Conservation (phyloP, 225 moss, liverwort and hornwort genomes). For the Pleurozium schreberi region DNA sequence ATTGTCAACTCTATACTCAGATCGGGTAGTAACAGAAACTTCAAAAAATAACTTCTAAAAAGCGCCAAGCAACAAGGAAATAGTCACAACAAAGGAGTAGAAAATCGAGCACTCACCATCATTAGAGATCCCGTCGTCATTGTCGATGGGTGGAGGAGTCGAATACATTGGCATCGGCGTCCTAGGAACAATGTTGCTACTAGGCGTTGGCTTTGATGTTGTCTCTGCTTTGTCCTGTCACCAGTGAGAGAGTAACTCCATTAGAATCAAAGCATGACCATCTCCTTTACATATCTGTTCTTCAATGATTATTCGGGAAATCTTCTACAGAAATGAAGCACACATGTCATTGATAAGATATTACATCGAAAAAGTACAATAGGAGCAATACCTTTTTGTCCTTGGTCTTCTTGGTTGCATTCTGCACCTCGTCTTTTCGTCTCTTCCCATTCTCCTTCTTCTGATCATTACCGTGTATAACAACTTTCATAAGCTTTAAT, state of each 20-base stretch:
- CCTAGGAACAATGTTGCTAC: slow-evolving; percentile 17
- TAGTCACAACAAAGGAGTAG: not conserved
- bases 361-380: not conserved
- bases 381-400: slow-evolving; percentile 33
- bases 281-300: not conserved
- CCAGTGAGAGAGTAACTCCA: not conserved
- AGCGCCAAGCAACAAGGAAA: not conserved
- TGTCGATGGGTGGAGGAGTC: slow-evolving; percentile 39
- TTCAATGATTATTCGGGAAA: not conserved
- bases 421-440: slow-evolving; percentile 49
- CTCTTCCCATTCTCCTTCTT: slow-evolving; percentile 66
- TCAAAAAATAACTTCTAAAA: not conserved
- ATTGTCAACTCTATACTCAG: not conserved
- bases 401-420: slow-evolving; percentile 37
- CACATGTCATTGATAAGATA: not conserved
- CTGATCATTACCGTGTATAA: slow-evolving; percentile 20
- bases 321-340: not conserved
- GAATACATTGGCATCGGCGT: slow-evolving; percentile 49
- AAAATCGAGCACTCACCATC: slow-evolving; percentile 18
- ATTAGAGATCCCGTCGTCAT: slow-evolving; percentile 55
- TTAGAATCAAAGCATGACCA: not conserved
- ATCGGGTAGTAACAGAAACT: not conserved
- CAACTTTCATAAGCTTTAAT: not conserved
- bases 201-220: slow-evolving; percentile 13
- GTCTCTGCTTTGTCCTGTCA: slow-evolving; percentile 43